A percentile compares a stretch with the other conserved stretches of the same genome.
Evolutionary conservation across 176 grass and related monocot genomes (phyloP).

Genomic region (Oropetium thomaeum): DNA sequence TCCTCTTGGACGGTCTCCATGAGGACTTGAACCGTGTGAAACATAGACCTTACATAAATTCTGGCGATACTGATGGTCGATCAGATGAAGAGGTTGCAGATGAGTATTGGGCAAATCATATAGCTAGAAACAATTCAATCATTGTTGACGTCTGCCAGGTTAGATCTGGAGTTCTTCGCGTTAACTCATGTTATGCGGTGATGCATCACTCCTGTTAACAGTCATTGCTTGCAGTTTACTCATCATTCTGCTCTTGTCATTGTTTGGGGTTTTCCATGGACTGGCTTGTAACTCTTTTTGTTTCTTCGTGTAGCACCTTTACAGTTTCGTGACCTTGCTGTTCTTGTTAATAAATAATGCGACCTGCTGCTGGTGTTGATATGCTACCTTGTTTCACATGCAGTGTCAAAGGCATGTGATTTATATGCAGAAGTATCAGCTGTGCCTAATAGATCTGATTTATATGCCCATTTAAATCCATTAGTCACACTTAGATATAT

Average conservation of each 20-base stretch:
- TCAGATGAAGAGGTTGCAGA: constrained; percentile 97
- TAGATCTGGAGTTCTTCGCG: not conserved
- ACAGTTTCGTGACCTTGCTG: not conserved
- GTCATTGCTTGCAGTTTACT: not conserved
- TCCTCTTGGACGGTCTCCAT: constrained; percentile 95
- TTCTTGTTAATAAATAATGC: not conserved
- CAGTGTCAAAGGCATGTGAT: not conserved
- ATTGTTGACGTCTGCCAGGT: constrained; percentile 99
- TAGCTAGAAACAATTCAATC: constrained; percentile 97
- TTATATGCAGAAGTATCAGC: not conserved
- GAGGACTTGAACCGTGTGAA: constrained; percentile 99
- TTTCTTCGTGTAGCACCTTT: not conserved
- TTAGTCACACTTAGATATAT: too few species aligned
- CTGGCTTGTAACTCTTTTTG: not conserved
- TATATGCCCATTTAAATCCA: too few species aligned
- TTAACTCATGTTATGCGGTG: not conserved
- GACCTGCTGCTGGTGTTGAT: not conserved
- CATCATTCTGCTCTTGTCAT: constrained; percentile 13
- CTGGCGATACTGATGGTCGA: constrained; percentile 87
- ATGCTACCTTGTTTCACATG: not conserved
- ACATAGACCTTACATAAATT: constrained; percentile 86
- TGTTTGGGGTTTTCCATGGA: not conserved
- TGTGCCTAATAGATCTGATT: not conserved
- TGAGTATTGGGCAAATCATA: constrained; percentile 97
- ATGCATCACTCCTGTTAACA: not conserved